A percentile compares a stretch with the other conserved stretches of the same genome.
Conservation (phyloP, 805 yeast genomes). For the Saturnispora halmiae region DNA sequence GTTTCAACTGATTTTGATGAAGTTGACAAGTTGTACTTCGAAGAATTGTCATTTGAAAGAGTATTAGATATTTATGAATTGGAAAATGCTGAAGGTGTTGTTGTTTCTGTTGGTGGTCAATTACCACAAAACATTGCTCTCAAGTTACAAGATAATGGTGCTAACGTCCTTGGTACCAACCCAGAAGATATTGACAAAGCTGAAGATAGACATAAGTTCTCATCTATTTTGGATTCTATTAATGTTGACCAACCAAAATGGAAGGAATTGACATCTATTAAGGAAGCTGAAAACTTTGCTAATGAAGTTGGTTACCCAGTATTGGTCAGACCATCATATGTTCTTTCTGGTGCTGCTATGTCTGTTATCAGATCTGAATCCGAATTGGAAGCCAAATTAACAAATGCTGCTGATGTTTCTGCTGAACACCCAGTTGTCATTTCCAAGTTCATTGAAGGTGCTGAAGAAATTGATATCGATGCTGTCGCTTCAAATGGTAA, state of each 20-base stretch:
- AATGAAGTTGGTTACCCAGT: slow-evolving; percentile 87
- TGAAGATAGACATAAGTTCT: slow-evolving; percentile 97
- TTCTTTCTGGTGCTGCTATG: slow-evolving; percentile 98
- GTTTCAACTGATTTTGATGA: slow-evolving; percentile 98
- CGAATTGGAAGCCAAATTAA: slow-evolving; percentile 75
- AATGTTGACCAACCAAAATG: slow-evolving; percentile 95
- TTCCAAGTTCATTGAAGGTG: slow-evolving; percentile 91
- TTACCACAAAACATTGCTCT: slow-evolving; percentile 95
- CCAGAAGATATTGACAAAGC: slow-evolving; percentile 95
- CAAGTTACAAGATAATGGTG: slow-evolving; percentile 68
- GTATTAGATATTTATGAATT: slow-evolving; percentile 95
- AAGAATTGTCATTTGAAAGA: slow-evolving; percentile 90
- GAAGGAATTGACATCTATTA: slow-evolving; percentile 86
- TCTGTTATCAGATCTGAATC: slow-evolving; percentile 72
- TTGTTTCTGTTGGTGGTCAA: slow-evolving; percentile 97
- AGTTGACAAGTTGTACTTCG: slow-evolving; percentile 94
- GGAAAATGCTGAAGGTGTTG: slow-evolving; percentile 82
- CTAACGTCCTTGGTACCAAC: slow-evolving; percentile 84
- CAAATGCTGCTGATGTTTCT: slow-evolving; percentile 85
- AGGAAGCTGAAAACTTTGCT: slow-evolving; percentile 81
- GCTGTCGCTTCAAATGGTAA: slow-evolving; percentile 89
- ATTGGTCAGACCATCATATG: slow-evolving; percentile 94
- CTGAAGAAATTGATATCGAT: slow-evolving; percentile 94
- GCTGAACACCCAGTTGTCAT: slow-evolving; percentile 97
- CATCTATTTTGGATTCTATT: slow-evolving; percentile 85